Evolutionary conservation across 495 filamentous ascomycete species (phyloP).

Genomic region (Letharia columbiana): DNA sequence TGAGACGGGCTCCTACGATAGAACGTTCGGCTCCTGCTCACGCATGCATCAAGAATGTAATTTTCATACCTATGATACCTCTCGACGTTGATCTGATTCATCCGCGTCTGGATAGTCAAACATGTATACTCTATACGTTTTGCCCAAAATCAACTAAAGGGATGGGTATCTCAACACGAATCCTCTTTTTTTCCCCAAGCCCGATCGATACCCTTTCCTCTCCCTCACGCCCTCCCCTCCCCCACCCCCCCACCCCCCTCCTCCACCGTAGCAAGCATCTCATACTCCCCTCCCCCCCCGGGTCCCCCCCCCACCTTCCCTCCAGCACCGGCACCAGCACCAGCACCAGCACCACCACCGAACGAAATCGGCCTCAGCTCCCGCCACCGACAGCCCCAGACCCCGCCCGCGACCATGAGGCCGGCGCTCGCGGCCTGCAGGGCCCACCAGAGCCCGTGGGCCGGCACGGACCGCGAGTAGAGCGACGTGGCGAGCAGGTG

Average conservation of each 20-base stretch:
- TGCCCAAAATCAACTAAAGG: background rate
- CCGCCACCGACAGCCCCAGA: conserved; percentile 85
- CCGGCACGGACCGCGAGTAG: conserved; percentile 66
- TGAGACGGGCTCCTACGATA: background rate
- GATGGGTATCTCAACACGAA: background rate
- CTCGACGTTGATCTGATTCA: background rate
- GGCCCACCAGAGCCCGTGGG: conserved; percentile 78
- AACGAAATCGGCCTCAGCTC: conserved; percentile 86
- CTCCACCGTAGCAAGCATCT: conserved; percentile 65
- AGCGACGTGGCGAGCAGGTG: conserved; percentile 36
- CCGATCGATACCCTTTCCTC: background rate
- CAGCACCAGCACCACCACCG: conserved; percentile 45
- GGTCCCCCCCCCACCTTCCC: conserved; percentile 41
- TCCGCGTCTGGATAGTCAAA: background rate
- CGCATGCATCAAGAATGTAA: background rate
- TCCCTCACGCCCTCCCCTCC: conserved; percentile 1
- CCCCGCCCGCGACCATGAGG: conserved; percentile 63
- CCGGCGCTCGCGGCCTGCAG: conserved; percentile 60
- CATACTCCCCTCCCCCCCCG: conserved; percentile 51
- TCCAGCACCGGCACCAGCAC: conserved; percentile 21
- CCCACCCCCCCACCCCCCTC: conserved; percentile 28
- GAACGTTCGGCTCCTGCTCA: background rate
- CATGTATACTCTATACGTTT: background rate
- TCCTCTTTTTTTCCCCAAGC: background rate
- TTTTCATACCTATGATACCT: background rate